Conservation (phyloP, 1,284 basidiomycete genomes). For the Butyriboletus pseudospeciosus region DNA sequence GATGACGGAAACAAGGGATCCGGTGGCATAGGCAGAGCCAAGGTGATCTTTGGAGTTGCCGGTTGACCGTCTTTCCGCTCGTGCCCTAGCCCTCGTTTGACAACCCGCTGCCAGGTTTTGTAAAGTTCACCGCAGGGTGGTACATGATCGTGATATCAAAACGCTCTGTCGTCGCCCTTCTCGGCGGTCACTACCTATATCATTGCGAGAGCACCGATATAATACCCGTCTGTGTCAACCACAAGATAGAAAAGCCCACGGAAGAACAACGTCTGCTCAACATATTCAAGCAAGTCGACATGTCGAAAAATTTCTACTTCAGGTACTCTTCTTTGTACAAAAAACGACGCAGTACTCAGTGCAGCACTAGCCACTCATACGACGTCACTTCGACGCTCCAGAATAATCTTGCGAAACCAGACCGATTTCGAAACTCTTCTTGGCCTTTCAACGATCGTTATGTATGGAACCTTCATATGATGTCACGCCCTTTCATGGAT, state of each 20-base stretch:
- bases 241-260: conserved; percentile 75
- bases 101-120: conserved; percentile 56
- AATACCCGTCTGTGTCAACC: conserved; percentile 66
- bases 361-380: conserved; percentile 77
- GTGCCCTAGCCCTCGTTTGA: background rate
- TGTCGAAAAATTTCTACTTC: conserved; percentile 99
- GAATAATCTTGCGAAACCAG: conserved; percentile 75
- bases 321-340: conserved; percentile 50
- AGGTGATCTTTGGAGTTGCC: conserved; percentile 75
- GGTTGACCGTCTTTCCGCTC: conserved; percentile 37
- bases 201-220: conserved; percentile 94
- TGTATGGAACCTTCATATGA: conserved; percentile 94
- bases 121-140: conserved; percentile 87
- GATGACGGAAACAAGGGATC: conserved; percentile 88
- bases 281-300: conserved; percentile 96
- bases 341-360: conserved; percentile 1
- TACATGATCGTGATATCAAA: conserved; percentile 89
- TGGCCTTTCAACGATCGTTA: conserved; percentile 85
- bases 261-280: conserved; percentile 85
- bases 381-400: conserved; percentile 95
- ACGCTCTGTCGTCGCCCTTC: conserved; percentile 85
- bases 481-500: conserved; percentile 61
- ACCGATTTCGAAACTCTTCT: conserved; percentile 39
- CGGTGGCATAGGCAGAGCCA: conserved; percentile 82
- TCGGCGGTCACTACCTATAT: conserved; percentile 97